These are phyloP conservation scores for Rhododendron mucronatum DNA, from an alignment of 148 eudicot genomes.

Conservation along the genomic window DNA sequence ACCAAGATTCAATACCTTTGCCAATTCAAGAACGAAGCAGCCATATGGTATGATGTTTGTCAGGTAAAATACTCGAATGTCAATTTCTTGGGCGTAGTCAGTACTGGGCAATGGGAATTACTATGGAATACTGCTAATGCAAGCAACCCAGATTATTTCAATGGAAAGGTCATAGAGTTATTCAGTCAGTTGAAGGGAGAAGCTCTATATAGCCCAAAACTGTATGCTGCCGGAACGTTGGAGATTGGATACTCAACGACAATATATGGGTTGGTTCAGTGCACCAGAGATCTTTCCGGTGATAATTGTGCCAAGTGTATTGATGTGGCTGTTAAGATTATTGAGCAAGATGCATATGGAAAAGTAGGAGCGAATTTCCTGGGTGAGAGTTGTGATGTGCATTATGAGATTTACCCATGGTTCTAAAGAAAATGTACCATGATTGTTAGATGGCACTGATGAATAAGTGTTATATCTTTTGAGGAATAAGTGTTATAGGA, in stretches of 20 bases:
- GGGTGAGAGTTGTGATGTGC: no score
- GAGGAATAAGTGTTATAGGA: no score
- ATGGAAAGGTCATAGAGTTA: slow-evolving; percentile 11
- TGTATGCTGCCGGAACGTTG: slow-evolving; percentile 15
- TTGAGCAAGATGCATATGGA: no score
- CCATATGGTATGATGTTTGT: slow-evolving; percentile 42
- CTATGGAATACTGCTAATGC: not conserved
- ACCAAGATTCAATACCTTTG: slow-evolving; percentile 16
- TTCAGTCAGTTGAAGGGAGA: slow-evolving; percentile 12
- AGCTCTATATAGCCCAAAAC: not conserved
- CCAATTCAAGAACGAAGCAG: slow-evolving; percentile 20
- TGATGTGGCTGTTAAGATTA: not conserved
- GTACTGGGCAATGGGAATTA: slow-evolving; percentile 13
- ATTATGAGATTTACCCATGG: no score
- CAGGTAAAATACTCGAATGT: slow-evolving; percentile 22
- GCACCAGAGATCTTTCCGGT: slow-evolving; percentile 33
- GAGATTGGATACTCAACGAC: slow-evolving; percentile 13
- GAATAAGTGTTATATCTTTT: no score
- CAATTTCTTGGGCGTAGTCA: slow-evolving; percentile 18
- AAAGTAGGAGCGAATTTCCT: no score
- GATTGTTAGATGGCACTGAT: no score
- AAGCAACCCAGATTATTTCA: slow-evolving; percentile 15
- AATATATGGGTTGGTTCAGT: slow-evolving; percentile 34
- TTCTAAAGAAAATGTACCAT: no score
- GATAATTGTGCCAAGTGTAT: slow-evolving; percentile 25